phyloP scores from a whole-genome alignment of 2,329 filamentous ascomycete genomes.

The Pseudogymnoascus sp. region DNA sequence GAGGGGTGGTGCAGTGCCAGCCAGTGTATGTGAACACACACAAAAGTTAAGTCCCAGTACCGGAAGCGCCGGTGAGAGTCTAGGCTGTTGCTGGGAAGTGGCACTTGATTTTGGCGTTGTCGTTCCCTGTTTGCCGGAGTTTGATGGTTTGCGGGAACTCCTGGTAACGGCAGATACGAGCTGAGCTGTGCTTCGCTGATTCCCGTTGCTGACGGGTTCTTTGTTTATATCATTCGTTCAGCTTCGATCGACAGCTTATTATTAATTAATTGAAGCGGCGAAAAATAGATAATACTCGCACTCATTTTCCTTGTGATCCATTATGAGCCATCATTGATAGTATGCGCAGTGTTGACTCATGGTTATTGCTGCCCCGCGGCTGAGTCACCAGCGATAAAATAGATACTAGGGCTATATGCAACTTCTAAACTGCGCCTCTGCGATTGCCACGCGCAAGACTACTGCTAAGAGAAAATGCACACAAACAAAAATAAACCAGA shows the following conservation, averaged over 20 bases:
- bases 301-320: conserved; percentile 7
- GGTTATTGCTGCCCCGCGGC: neutral
- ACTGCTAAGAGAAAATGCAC: neutral
- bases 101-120: neutral
- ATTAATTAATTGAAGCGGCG: neutral
- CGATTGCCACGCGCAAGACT: conserved; percentile 27
- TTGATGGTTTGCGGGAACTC: neutral
- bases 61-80: conserved; percentile 5
- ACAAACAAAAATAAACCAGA: conserved; percentile 13
- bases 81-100: conserved; percentile 2
- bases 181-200: conserved; percentile 1
- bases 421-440: neutral
- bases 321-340: conserved; percentile 23
- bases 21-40: neutral
- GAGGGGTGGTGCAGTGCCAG: neutral
- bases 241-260: neutral
- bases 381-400: conserved; percentile 16
- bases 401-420: conserved; percentile 20
- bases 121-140: neutral
- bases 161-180: conserved; percentile 3
- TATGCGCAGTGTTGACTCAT: conserved; percentile 1
- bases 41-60: neutral
- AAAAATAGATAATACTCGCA: neutral
- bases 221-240: neutral
- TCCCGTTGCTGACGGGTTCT: neutral